These are phyloP conservation scores for Podosphaera xanthii DNA, from an alignment of 2,329 filamentous ascomycete genomes.

Conservation along the genomic window DNA sequence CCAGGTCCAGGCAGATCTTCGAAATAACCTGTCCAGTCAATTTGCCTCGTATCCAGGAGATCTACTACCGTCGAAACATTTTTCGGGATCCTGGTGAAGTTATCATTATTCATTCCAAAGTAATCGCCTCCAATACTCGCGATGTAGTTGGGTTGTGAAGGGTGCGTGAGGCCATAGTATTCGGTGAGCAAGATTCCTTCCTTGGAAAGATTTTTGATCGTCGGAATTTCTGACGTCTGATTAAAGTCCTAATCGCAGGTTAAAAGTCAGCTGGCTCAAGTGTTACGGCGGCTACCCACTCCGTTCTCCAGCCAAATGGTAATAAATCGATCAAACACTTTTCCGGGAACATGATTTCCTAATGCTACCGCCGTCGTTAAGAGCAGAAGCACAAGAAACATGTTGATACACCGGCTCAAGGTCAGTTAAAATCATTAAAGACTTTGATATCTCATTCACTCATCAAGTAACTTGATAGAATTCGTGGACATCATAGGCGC, in stretches of 20 bases:
- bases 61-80: conserved; percentile 26
- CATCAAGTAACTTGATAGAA: neutral
- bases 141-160: conserved; percentile 25
- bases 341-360: conserved; percentile 19
- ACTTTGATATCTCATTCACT: neutral
- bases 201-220: conserved; percentile 20
- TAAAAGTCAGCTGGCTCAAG: neutral
- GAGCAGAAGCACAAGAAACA: conserved; percentile 6
- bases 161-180: conserved; percentile 25
- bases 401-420: neutral
- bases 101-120: conserved; percentile 25
- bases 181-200: conserved; percentile 23
- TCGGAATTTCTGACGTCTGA: conserved; percentile 19
- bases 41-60: conserved; percentile 20
- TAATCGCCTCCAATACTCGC: conserved; percentile 24
- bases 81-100: conserved; percentile 20
- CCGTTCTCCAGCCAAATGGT: conserved; percentile 43
- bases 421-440: neutral
- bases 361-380: conserved; percentile 2
- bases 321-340: conserved; percentile 34
- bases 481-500: neutral
- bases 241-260: conserved; percentile 19
- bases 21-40: conserved; percentile 24
- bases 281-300: conserved; percentile 4
- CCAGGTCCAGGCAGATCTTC: conserved; percentile 24